Conservation (phyloP, 192 early-diverging fungal genomes). For the Glomus cerebriforme region DNA sequence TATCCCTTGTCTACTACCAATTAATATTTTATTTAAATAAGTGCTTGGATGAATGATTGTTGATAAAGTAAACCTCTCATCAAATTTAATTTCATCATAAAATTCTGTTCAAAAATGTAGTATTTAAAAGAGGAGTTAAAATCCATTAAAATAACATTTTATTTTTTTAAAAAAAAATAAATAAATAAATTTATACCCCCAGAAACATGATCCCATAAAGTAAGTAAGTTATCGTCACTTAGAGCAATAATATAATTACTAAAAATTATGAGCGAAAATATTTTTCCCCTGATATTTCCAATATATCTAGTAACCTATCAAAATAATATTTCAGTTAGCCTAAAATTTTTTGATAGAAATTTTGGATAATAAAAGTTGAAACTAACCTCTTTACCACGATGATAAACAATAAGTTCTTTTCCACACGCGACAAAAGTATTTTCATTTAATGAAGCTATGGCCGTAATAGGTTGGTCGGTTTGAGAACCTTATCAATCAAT, state of each 20-base stretch:
- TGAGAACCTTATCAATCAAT: constrained; percentile 48
- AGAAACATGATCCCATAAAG: constrained; percentile 74
- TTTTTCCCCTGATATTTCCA: constrained; percentile 43
- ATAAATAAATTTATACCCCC: constrained; percentile 53
- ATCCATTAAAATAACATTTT: constrained; percentile 4
- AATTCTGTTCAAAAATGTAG: constrained; percentile 49
- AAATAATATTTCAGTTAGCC: too few relatives aligned
- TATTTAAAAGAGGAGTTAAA: background rate
- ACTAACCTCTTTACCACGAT: constrained; percentile 68
- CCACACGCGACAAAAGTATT: constrained; percentile 76
- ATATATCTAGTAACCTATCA: constrained; percentile 34
- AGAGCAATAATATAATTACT: constrained; percentile 76
- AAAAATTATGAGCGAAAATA: constrained; percentile 70
- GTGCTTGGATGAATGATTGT: constrained; percentile 90
- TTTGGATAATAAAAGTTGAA: background rate
- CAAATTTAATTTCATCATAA: constrained; percentile 76
- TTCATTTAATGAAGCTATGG: constrained; percentile 69
- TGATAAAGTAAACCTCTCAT: constrained; percentile 69
- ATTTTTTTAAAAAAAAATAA: background rate
- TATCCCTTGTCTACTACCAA: constrained; percentile 80
- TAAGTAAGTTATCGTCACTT: constrained; percentile 78
- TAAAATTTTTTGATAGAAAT: constrained; percentile 2
- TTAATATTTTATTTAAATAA: constrained; percentile 95
- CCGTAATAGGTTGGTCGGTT: constrained; percentile 66
- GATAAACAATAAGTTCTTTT: constrained; percentile 60